These are phyloP conservation scores for Cicer bijugum DNA, from an alignment of 306 rosid genomes.

Conservation along the genomic window DNA sequence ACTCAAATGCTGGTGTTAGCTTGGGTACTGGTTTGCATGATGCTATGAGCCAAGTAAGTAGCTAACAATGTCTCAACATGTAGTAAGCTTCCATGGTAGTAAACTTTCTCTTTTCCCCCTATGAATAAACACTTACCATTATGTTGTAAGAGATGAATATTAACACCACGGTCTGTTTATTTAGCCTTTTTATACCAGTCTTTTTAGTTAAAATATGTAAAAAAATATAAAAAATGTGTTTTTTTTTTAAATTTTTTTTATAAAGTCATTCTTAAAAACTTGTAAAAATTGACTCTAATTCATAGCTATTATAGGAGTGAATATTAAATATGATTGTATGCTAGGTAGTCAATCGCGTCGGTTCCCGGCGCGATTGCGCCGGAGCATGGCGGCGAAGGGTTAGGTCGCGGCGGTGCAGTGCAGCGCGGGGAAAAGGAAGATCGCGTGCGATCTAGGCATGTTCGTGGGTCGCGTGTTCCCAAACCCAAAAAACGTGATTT, in stretches of 20 bases:
- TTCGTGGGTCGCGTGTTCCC: too few species aligned
- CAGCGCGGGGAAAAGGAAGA: too few species aligned
- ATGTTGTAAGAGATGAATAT: constrained; percentile 11
- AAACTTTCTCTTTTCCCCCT: background rate
- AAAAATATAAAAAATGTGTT: background rate
- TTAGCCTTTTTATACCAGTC: background rate
- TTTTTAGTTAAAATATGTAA: background rate
- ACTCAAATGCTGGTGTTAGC: constrained; percentile 4
- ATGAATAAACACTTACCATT: constrained; percentile 4
- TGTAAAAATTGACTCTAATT: background rate
- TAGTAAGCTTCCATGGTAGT: background rate
- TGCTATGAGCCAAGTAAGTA: constrained; percentile 3
- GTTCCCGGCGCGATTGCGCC: too few species aligned
- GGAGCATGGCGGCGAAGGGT: too few species aligned
- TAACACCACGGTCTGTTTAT: constrained; percentile 21
- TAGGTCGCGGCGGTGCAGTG: too few species aligned
- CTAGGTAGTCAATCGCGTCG: too few species aligned
- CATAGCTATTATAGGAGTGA: background rate
- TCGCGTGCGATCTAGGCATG: too few species aligned
- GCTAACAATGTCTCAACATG: constrained; percentile 24
- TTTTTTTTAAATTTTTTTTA: background rate
- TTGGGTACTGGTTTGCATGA: constrained; percentile 4
- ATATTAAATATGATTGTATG: constrained; percentile 6
- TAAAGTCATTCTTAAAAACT: background rate
- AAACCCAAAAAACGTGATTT: too few species aligned